These are phyloP conservation scores for Tagetes erecta DNA, from an alignment of 129 eudicot genomes.

Conservation along the genomic window DNA sequence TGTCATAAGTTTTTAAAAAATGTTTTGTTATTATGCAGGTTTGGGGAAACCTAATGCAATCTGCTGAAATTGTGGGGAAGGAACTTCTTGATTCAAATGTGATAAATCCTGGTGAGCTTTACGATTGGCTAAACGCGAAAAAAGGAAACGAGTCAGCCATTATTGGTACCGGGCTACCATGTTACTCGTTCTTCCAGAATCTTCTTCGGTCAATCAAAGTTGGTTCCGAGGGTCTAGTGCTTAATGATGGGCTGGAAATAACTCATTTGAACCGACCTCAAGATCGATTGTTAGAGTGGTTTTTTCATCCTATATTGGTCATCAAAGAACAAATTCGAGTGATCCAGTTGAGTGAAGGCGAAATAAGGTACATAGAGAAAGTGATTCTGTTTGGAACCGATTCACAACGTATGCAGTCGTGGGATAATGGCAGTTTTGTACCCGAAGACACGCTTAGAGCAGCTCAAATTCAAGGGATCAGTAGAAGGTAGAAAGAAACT, in stretches of 20 bases:
- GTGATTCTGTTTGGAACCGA: constrained; percentile 59
- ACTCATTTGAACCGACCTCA: constrained; percentile 80
- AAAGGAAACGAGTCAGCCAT: constrained; percentile 51
- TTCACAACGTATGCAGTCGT: constrained; percentile 55
- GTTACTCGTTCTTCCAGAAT: constrained; percentile 61
- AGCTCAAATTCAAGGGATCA: constrained; percentile 88
- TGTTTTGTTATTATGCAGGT: constrained; percentile 43
- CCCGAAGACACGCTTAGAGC: constrained; percentile 71
- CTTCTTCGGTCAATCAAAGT: constrained; percentile 60
- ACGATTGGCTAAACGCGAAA: constrained; percentile 79
- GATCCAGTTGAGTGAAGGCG: constrained; percentile 63
- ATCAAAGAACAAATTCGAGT: constrained; percentile 81
- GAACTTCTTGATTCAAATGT: constrained; percentile 67
- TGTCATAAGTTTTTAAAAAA: background rate
- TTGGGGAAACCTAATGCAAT: constrained; percentile 77
- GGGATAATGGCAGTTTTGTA: constrained; percentile 77
- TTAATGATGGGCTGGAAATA: constrained; percentile 69
- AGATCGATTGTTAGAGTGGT: constrained; percentile 84
- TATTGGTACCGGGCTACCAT: constrained; percentile 69
- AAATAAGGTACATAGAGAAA: constrained; percentile 64
- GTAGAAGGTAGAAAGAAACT: constrained; percentile 57
- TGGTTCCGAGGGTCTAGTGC: constrained; percentile 77
- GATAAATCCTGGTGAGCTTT: constrained; percentile 60
- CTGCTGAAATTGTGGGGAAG: constrained; percentile 62
- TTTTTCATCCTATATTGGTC: constrained; percentile 83